These are phyloP conservation scores for Alnus rubra DNA, from an alignment of 306 rosid species.

Conservation along the genomic window DNA sequence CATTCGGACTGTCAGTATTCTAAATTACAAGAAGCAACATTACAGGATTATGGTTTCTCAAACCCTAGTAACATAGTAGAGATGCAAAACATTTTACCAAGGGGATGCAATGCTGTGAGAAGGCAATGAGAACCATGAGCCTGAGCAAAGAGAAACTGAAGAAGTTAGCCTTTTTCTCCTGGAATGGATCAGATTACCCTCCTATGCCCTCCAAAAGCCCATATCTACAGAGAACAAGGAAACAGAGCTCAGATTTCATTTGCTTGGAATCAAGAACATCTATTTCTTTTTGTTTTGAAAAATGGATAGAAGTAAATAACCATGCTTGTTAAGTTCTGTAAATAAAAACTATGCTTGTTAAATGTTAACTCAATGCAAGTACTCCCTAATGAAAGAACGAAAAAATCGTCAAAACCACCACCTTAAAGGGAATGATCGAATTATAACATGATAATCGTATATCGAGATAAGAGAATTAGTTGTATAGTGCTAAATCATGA, in stretches of 20 bases:
- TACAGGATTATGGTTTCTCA: slow-evolving; percentile 29
- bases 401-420: background rate
- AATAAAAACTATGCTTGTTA: background rate
- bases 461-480: background rate
- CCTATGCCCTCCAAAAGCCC: slow-evolving; percentile 69
- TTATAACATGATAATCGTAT: background rate
- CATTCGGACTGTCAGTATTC: slow-evolving; percentile 16
- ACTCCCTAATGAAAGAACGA: background rate
- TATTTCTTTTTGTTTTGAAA: background rate
- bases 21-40: slow-evolving; percentile 30
- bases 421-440: background rate
- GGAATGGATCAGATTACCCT: slow-evolving; percentile 37
- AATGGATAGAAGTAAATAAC: background rate
- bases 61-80: slow-evolving; percentile 10
- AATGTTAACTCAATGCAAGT: background rate
- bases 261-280: background rate
- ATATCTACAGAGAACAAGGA: slow-evolving; percentile 33
- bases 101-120: slow-evolving; percentile 9
- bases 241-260: background rate
- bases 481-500: background rate
- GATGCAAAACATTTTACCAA: slow-evolving; percentile 12
- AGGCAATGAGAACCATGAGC: slow-evolving; percentile 5
- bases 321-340: background rate
- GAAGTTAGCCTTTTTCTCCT: background rate
- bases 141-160: slow-evolving; percentile 10